Evolutionary conservation across 2,329 filamentous ascomycete genomes (phyloP), one percentile per base, ranked within the genome.

Genomic region (Aspergillus vadensis): DNA sequence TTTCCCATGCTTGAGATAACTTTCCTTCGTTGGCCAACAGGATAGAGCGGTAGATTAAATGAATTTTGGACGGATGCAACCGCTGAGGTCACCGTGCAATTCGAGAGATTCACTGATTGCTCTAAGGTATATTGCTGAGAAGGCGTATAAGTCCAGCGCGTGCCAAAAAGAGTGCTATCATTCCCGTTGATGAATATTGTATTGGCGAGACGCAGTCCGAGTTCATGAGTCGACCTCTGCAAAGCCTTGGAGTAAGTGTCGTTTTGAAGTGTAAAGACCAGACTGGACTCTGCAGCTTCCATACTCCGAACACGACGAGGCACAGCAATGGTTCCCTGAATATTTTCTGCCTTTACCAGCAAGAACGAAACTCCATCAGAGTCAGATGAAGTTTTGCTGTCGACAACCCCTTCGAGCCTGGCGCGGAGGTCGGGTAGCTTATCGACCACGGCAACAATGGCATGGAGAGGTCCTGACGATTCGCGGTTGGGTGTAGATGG

Each of bases 1-100:
- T 79, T 79, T 10, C 77, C 77, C 77, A 79, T 78, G 58, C 77
- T 75, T 9, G 74, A 70, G 15, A 76, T 67, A 14, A 79, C 77
- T 44, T 65, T 73, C 51, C 76, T 72, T 51, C 76, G 71, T 57
- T 71, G 64, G 6, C 74, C 73, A 19, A 79, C 71, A 7, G 75
- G 75, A 44, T 73, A 60, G 23, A 79, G 64, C 5, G 77, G 76
- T 36, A 78, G 63, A 5, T 63, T 54, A 44, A 76, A 59, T 7
- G 61, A 61, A n/a, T 67, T 63, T 51, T 57, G 54, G 7, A 71
- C 50, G 32, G 62, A 52, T 5, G 58, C 59, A 2, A 62, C 58
- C 7, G 55, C 41, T 38, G 69, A 63, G 14, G 61, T 65, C 17
- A 79, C 58, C 21, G 64, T 62, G 55, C 76, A 79, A 32, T 60